These are phyloP conservation scores for Macrophomina tecta DNA, from an alignment of 2,329 filamentous ascomycete species.

Conservation along the genomic window DNA sequence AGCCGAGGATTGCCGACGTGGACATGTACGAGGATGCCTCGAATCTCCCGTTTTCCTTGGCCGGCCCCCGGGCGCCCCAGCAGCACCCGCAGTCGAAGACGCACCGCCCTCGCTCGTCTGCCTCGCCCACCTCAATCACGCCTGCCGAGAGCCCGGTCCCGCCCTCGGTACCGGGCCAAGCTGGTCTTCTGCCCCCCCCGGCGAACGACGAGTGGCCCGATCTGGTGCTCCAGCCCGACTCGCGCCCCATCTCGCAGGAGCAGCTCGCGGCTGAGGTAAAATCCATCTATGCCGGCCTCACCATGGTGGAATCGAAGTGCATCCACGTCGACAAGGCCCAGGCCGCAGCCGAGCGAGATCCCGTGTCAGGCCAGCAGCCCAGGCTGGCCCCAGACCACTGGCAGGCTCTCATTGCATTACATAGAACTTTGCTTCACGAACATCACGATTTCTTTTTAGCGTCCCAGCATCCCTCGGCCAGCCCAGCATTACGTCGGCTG, in stretches of 20 bases:
- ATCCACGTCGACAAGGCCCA: conserved; percentile 79
- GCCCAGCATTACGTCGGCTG: conserved; percentile 68
- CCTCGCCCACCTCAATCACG: conserved; percentile 16
- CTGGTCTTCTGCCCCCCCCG: conserved; percentile 42
- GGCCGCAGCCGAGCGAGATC: conserved; percentile 58
- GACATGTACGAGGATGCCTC: conserved; percentile 17
- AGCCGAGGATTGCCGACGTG: conserved; percentile 16
- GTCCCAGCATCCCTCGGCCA: conserved; percentile 82
- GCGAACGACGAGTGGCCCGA: conserved; percentile 44
- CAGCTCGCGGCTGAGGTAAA: conserved; percentile 83
- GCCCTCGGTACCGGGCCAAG: conserved; percentile 32
- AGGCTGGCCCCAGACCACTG: conserved; percentile 71
- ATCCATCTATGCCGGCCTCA: conserved; percentile 80
- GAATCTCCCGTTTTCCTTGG: background rate
- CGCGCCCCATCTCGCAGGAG: conserved; percentile 73
- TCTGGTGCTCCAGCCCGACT: conserved; percentile 65
- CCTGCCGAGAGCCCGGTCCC: conserved; percentile 28
- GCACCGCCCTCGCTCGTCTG: background rate
- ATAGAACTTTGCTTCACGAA: conserved; percentile 80
- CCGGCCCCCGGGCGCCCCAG: too few relatives aligned
- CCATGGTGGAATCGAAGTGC: conserved; percentile 87
- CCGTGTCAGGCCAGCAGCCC: conserved; percentile 49
- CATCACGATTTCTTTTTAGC: conserved; percentile 73
- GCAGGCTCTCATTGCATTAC: conserved; percentile 81
- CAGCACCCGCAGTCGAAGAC: conserved; percentile 6